A percentile compares a stretch with the other conserved stretches of the same genome.
Evolutionary conservation across 257 asterid genomes (phyloP).

Genomic region (Jacaranda copaia): DNA sequence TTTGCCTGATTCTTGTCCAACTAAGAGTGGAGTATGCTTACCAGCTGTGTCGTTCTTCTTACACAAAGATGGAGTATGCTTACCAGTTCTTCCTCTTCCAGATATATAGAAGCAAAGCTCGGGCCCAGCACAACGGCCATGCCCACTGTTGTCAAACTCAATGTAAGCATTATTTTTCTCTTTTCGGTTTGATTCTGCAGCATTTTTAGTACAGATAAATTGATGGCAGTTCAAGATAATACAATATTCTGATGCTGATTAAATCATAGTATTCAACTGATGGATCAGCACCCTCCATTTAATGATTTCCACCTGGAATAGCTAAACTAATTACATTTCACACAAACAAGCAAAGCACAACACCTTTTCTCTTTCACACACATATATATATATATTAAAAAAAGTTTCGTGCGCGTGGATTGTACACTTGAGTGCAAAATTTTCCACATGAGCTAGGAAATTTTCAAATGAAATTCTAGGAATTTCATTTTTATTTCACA

Average conservation of each 20-base stretch:
- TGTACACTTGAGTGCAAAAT: too few relatives aligned
- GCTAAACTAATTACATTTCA: too few relatives aligned
- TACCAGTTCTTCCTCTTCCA: constrained; percentile 25
- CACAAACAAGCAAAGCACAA: not conserved
- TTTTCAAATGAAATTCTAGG: too few relatives aligned
- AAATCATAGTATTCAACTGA: not conserved
- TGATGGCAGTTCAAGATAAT: not conserved
- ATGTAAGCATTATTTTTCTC: constrained; percentile 14
- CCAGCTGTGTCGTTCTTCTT: too few relatives aligned
- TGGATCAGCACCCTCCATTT: too few relatives aligned
- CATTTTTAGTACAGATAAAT: not conserved
- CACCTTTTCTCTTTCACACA: too few relatives aligned
- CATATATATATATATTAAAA: too few relatives aligned
- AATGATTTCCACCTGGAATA: too few relatives aligned
- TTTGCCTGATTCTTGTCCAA: not conserved
- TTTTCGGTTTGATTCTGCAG: not conserved
- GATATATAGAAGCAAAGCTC: constrained; percentile 10
- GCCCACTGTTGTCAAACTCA: constrained; percentile 15
- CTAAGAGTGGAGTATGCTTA: too few relatives aligned
- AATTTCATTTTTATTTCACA: too few relatives aligned
- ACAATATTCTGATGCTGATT: not conserved
- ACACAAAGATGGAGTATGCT: not conserved
- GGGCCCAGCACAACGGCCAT: not conserved
- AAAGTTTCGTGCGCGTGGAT: too few relatives aligned
- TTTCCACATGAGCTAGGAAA: too few relatives aligned